Evolutionary conservation across 2,329 filamentous ascomycete species (phyloP).

Genomic region (Fusarium humuli): DNA sequence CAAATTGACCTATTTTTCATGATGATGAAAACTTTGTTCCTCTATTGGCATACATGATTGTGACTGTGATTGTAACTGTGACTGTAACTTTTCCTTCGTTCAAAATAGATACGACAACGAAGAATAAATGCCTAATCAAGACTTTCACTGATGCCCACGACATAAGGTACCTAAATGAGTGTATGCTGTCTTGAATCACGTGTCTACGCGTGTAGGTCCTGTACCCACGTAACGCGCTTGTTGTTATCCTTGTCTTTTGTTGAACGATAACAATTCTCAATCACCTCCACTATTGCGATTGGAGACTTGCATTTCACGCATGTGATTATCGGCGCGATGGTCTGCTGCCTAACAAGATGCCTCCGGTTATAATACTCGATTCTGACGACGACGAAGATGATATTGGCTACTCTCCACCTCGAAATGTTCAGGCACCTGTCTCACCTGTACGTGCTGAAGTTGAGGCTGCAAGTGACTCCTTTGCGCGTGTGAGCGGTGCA

Average conservation of each 20-base stretch:
- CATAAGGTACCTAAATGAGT: neutral
- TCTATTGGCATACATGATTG: neutral
- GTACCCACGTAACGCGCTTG: conserved; percentile 34
- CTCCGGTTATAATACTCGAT: conserved; percentile 52
- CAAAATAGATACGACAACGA: neutral
- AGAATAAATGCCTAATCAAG: neutral
- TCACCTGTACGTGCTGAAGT: conserved; percentile 2
- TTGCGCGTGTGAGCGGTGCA: conserved; percentile 45
- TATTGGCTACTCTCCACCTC: conserved; percentile 38
- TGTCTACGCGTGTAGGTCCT: conserved; percentile 34
- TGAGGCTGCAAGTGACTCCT: conserved; percentile 35
- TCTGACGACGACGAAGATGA: conserved; percentile 57
- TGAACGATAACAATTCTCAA: conserved; percentile 17
- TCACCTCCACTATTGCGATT: conserved; percentile 2
- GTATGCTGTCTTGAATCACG: conserved; percentile 23
- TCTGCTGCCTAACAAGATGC: conserved; percentile 33
- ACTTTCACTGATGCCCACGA: neutral
- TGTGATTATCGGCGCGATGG: conserved; percentile 12
- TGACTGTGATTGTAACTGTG: neutral
- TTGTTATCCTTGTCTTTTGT: neutral
- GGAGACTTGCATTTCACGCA: neutral
- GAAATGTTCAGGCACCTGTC: conserved; percentile 7
- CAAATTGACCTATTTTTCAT: conserved; percentile 47
- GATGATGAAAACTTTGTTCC: conserved; percentile 35
- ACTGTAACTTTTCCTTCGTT: neutral